phyloP scores from a whole-genome alignment of 2,329 filamentous ascomycete species.

The Cladobotryum mycophilum region DNA sequence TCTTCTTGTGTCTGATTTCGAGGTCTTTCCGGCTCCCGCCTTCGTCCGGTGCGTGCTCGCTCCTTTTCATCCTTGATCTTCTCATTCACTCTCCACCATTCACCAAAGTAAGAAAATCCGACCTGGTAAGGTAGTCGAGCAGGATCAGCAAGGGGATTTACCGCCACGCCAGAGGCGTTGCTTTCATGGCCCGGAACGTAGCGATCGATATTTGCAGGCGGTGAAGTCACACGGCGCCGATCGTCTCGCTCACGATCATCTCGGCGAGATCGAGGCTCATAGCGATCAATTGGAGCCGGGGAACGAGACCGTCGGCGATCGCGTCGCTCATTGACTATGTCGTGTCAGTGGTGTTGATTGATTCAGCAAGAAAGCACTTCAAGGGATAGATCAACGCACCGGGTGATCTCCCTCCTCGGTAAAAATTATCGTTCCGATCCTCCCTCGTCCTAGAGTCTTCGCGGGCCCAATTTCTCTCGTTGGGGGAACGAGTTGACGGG shows the following conservation, averaged over 20 bases:
- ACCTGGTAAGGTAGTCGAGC: conserved; percentile 71
- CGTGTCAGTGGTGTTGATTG: not conserved
- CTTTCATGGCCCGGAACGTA: conserved; percentile 72
- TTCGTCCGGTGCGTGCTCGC: conserved; percentile 60
- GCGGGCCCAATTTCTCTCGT: conserved; percentile 47
- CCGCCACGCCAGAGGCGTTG: conserved; percentile 36
- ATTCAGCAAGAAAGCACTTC: not conserved
- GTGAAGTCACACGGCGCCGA: conserved; percentile 53
- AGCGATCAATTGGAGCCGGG: conserved; percentile 64
- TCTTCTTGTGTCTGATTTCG: conserved; percentile 64
- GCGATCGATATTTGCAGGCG: conserved; percentile 71
- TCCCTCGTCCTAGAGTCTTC: conserved; percentile 48
- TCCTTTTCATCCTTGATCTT: conserved; percentile 78
- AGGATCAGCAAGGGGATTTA: conserved; percentile 67
- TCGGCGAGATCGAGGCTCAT: conserved; percentile 64
- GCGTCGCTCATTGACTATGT: conserved; percentile 50
- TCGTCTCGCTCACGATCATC: conserved; percentile 63
- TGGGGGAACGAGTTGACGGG: conserved; percentile 44
- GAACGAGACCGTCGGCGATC: conserved; percentile 64
- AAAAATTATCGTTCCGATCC: conserved; percentile 53
- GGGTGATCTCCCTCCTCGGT: conserved; percentile 62
- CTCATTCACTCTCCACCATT: conserved; percentile 81
- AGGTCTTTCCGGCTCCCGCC: conserved; percentile 56
- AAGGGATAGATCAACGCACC: conserved; percentile 44
- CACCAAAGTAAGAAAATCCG: conserved; percentile 78